Evolutionary conservation across 164 flowering plant genomes (phyloP).

Genomic region (Piper longum): DNA sequence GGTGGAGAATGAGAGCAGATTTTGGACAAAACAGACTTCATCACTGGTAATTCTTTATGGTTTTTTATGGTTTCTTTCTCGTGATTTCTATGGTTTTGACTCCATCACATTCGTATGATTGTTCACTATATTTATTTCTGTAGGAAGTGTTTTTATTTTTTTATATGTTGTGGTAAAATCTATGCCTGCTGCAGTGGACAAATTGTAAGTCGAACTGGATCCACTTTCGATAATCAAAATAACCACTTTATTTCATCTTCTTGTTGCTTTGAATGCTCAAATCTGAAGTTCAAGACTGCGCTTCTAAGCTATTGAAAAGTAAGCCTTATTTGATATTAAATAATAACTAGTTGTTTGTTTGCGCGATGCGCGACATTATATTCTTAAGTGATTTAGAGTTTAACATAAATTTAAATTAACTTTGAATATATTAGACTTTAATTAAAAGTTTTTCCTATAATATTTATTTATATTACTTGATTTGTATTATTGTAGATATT

Average conservation of each 20-base stretch:
- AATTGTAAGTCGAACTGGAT: too few species aligned
- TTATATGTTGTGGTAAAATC: background rate
- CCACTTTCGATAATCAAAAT: background rate
- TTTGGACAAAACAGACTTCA: conserved; percentile 50
- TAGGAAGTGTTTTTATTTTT: background rate
- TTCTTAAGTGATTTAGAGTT: too few species aligned
- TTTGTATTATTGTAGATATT: too few species aligned
- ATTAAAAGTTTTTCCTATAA: too few species aligned
- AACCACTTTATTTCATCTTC: background rate
- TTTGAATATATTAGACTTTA: too few species aligned
- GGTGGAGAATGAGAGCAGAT: conserved; percentile 64
- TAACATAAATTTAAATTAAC: too few species aligned
- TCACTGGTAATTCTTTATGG: conserved; percentile 42
- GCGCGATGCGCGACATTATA: too few species aligned
- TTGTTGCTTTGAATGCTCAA: background rate
- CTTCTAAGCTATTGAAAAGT: too few species aligned
- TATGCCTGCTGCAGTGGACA: background rate
- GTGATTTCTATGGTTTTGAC: background rate
- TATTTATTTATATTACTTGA: too few species aligned
- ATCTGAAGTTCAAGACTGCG: too few species aligned
- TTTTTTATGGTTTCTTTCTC: background rate
- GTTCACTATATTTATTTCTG: background rate
- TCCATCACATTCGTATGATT: background rate
- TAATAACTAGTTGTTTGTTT: too few species aligned
- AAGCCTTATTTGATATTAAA: too few species aligned